Base-by-base conservation (phyloP, 2,329 filamentous ascomycete genomes). In the Cadophora malorum region DNA sequence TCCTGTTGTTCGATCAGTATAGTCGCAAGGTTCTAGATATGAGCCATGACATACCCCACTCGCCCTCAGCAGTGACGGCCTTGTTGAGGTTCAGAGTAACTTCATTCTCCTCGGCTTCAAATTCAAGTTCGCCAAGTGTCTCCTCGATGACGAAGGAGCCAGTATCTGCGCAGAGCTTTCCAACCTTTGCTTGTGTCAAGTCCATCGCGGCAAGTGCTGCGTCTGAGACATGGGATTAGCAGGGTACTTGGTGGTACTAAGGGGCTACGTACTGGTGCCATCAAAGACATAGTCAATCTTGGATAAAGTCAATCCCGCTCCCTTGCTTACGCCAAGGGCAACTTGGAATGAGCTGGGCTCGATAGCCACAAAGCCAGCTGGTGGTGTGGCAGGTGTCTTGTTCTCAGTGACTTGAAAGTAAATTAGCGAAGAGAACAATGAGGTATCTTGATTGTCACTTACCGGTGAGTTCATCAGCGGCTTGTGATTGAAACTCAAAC, bases 71-170 rank as follows among this genome's bases (percentile, higher is more conserved):
- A 23, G 47, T 53, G 63, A 69, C 67, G 33, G 71, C 62, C 53
- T 71, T 68, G 25, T 68, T 68, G 23, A 73, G 66, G 35, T 69
- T 74, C 5, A 73, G 67, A 8, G 64, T 65, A 10, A 73, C 47
- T 73, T 82, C 80, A 56, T 80, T 80, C 70, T 82, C 80, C 2
- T 81, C 80, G 1, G 65, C 78, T 71, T 82, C 80, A 50, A 81
- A 82, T 69, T 81, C 80, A n/a, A 78, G 73, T 73, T 81, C 80
- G 64, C 79, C 79, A 0, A 81, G 63, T 21, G 73, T 75, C 7
- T 72, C 70, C 38, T 78, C 78, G 50, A 81, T 76, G 64, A 81
- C 73, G 62, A 81, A 81, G 16, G 73, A 74, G 62, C 78, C 76
- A 45, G 78, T 75, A 25, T 80, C 78, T 8, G 73, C 70, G 69